phyloP scores from a whole-genome alignment of 31 red algal genomes.

The Bonnemaisonia californica region DNA sequence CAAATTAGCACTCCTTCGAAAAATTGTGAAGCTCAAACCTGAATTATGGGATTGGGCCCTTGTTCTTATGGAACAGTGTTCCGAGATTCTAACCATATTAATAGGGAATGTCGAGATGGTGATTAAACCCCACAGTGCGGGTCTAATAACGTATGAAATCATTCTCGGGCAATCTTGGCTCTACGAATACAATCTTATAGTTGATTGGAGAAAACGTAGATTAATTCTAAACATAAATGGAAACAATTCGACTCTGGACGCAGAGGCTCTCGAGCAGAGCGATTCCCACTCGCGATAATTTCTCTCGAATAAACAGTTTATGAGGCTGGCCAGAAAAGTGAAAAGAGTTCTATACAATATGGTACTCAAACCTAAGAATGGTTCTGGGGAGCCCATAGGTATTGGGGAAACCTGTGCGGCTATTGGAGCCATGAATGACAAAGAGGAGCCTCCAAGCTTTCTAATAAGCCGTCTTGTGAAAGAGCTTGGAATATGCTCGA shows the following conservation, averaged over 20 bases:
- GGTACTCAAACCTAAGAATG: not conserved
- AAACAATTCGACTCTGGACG: slow-evolving; percentile 5
- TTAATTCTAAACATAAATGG: no score
- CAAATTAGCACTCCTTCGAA: no score
- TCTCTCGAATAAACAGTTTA: not conserved
- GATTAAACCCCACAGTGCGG: no score
- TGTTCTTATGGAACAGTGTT: no score
- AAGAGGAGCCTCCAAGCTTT: not conserved
- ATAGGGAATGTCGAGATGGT: no score
- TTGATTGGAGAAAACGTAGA: no score
- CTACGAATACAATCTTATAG: no score
- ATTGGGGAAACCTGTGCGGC: not conserved
- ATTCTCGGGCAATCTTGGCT: no score
- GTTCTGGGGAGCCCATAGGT: not conserved
- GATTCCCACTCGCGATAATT: not conserved
- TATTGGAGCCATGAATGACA: not conserved
- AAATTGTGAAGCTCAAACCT: no score
- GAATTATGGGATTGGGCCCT: no score
- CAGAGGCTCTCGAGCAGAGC: not conserved
- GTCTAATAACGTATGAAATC: no score
- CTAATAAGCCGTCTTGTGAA: not conserved
- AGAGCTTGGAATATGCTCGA: not conserved
- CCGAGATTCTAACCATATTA: no score
- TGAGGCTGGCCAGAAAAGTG: not conserved
- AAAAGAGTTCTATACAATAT: not conserved